Conservation (phyloP, 768 basidiomycete genomes). For the Hygrophorus pudorinus region DNA sequence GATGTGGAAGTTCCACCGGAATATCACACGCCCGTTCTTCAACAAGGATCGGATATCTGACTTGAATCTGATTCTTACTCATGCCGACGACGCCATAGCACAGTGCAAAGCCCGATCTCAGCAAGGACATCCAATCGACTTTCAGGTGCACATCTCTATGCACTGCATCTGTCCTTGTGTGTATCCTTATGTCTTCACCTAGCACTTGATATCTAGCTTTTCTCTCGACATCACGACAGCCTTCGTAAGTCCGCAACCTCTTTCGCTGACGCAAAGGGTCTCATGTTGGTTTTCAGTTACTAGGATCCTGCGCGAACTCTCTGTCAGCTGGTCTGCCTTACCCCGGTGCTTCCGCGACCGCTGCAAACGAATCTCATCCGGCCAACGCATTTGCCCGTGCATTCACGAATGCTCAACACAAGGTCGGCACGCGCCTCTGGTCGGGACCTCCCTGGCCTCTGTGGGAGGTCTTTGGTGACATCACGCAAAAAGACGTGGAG, state of each 20-base stretch:
- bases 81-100: conserved; percentile 32
- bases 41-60: conserved; percentile 48
- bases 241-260: conserved; percentile 21
- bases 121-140: conserved; percentile 45
- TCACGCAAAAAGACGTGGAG: conserved; percentile 38
- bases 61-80: conserved; percentile 51
- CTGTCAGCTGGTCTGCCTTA: conserved; percentile 43
- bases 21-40: conserved; percentile 57
- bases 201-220: conserved; percentile 53
- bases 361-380: conserved; percentile 16
- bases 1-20: conserved; percentile 56
- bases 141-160: conserved; percentile 30
- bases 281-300: conserved; percentile 21
- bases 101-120: conserved; percentile 38
- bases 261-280: too few relatives aligned
- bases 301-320: conserved; percentile 46
- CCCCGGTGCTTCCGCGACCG: conserved; percentile 29
- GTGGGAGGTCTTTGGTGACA: conserved; percentile 37
- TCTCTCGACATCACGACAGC: conserved; percentile 60
- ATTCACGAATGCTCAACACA: conserved; percentile 37
- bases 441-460: conserved; percentile 46
- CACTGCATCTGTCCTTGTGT: too few relatives aligned
- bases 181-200: background rate
- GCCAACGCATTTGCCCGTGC: conserved; percentile 38
- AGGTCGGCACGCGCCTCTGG: conserved; percentile 32